These are phyloP conservation scores for Clonostachys solani DNA, from an alignment of 2,329 filamentous ascomycete species.

Conservation along the genomic window DNA sequence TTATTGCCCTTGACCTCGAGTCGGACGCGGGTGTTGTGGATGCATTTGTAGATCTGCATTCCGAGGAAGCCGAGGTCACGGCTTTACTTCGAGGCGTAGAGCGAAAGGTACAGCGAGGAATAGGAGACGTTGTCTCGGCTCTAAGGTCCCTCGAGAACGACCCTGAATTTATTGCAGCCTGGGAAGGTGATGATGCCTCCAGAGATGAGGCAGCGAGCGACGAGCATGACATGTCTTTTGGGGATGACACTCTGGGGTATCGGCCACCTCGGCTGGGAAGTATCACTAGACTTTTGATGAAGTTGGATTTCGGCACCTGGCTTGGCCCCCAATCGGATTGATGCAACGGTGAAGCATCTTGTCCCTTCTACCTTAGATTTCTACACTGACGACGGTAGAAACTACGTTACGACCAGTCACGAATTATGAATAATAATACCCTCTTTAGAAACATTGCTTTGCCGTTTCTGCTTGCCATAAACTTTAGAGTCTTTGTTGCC, in stretches of 20 bases:
- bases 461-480: no score
- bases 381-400: no score
- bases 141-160: constrained; percentile 41
- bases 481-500: no score
- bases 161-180: constrained; percentile 35
- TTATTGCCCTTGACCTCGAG: constrained; percentile 76
- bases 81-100: constrained; percentile 61
- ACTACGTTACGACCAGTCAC: no score
- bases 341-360: not conserved
- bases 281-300: constrained; percentile 85
- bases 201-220: constrained; percentile 33
- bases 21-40: constrained; percentile 78
- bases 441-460: no score
- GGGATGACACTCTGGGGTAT: constrained; percentile 44
- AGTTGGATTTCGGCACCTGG: constrained; percentile 70
- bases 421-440: no score
- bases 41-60: constrained; percentile 63
- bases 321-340: constrained; percentile 25
- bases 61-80: constrained; percentile 68
- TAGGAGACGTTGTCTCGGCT: constrained; percentile 61
- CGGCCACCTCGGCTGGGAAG: constrained; percentile 71
- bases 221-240: constrained; percentile 25
- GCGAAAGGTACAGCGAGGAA: constrained; percentile 58
- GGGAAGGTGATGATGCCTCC: constrained; percentile 26
- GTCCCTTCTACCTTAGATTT: no score